These are phyloP conservation scores for Coemansia sp. DNA, from an alignment of 192 early-diverging fungal species.

Conservation along the genomic window DNA sequence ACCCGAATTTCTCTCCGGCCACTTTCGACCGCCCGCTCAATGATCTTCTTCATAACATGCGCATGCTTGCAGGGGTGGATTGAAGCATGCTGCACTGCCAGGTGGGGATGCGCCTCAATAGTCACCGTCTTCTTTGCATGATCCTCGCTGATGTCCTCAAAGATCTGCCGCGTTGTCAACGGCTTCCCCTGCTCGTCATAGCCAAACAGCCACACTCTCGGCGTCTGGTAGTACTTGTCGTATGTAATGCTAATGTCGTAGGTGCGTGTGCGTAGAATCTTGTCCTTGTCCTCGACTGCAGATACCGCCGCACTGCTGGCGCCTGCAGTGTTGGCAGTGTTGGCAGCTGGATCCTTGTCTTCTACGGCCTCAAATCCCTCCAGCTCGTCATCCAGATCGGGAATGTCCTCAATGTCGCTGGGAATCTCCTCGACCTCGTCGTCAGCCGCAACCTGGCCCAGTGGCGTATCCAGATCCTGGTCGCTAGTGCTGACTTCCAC, in stretches of 20 bases:
- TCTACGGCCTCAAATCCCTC: conserved; percentile 70
- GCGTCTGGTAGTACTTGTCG: conserved; percentile 99
- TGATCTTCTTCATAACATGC: conserved; percentile 94
- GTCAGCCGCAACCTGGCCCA: conserved; percentile 48
- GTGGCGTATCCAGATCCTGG: conserved; percentile 47
- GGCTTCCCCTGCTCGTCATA: conserved; percentile 86
- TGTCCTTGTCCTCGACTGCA: conserved; percentile 57
- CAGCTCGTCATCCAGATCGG: conserved; percentile 78
- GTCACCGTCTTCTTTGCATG: conserved; percentile 99
- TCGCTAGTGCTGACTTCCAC: conserved; percentile 53
- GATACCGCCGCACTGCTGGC: conserved; percentile 4
- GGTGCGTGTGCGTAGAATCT: conserved; percentile 85
- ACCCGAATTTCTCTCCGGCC: conserved; percentile 75
- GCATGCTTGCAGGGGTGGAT: conserved; percentile 99
- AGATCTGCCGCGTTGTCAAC: conserved; percentile 85
- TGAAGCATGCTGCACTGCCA: conserved; percentile 80
- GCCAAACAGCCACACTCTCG: conserved; percentile 95
- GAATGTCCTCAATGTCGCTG: conserved; percentile 82
- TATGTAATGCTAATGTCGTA: conserved; percentile 99
- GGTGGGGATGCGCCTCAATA: conserved; percentile 93
- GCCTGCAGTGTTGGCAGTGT: conserved; percentile 57
- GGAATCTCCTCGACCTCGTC: conserved; percentile 73
- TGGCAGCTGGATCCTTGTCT: conserved; percentile 72
- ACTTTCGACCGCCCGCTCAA: conserved; percentile 63
- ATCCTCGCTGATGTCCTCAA: conserved; percentile 97